These are phyloP conservation scores for Xanthoparmelia taractica DNA, from an alignment of 495 filamentous ascomycete genomes.

Conservation along the genomic window DNA sequence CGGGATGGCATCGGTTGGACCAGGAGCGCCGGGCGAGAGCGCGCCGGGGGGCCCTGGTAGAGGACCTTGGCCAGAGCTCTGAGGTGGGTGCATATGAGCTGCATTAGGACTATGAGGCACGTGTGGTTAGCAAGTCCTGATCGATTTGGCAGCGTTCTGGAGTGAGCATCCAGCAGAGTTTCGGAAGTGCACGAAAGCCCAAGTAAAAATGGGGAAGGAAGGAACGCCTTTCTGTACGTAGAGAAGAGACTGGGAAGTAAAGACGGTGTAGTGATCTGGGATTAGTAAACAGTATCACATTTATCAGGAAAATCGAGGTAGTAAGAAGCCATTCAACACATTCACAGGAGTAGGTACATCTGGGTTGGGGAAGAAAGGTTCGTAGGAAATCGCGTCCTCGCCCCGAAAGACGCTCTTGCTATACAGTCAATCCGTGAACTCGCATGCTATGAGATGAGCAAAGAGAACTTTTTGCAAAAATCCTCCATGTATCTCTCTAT, in stretches of 20 bases:
- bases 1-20: constrained; percentile 38
- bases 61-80: constrained; percentile 33
- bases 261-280: background rate
- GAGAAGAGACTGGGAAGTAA: background rate
- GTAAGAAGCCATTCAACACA: constrained; percentile 15
- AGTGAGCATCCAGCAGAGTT: background rate
- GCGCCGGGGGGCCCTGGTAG: constrained; percentile 39
- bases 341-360: constrained; percentile 25
- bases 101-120: constrained; percentile 39
- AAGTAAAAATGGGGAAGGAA: background rate
- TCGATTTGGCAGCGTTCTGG: background rate
- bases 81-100: constrained; percentile 41
- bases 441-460: constrained; percentile 21
- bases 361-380: constrained; percentile 10
- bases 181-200: background rate
- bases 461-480: constrained; percentile 22
- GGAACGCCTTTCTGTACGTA: background rate
- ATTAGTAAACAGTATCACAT: constrained; percentile 4
- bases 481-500: constrained; percentile 21
- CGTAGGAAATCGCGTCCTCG: constrained; percentile 22
- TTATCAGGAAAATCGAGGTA: background rate
- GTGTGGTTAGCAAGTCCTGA: constrained; percentile 21
- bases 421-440: constrained; percentile 16
- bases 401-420: constrained; percentile 14
- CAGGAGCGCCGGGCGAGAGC: constrained; percentile 34